Conservation (phyloP, 1,284 basidiomycete genomes). For the Clitocybe nebularis region DNA sequence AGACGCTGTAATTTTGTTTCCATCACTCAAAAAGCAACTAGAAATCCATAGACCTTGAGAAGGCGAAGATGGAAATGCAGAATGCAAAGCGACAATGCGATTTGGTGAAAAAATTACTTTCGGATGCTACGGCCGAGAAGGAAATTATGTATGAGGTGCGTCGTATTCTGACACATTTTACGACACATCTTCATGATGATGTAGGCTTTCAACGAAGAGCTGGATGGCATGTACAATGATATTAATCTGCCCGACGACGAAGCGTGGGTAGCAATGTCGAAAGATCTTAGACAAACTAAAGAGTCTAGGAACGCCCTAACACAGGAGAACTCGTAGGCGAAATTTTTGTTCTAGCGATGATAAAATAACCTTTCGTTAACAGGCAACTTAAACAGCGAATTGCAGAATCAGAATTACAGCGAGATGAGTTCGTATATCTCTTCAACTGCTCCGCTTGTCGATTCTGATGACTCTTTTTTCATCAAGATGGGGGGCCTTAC, state of each 20-base stretch:
- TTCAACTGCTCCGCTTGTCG: conserved; percentile 9
- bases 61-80: conserved; percentile 59
- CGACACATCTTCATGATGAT: conserved; percentile 8
- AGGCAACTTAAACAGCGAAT: conserved; percentile 71
- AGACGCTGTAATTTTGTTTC: not conserved
- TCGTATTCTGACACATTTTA: conserved; percentile 4
- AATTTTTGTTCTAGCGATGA: conserved; percentile 1
- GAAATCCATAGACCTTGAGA: conserved; percentile 58
- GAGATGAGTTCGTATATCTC: conserved; percentile 64
- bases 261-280: conserved; percentile 71
- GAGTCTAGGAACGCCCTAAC: conserved; percentile 66
- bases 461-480: conserved; percentile 7
- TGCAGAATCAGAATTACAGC: conserved; percentile 68
- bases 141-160: conserved; percentile 87
- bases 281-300: conserved; percentile 71
- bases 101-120: conserved; percentile 69
- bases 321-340: conserved; percentile 65
- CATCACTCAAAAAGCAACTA: conserved; percentile 21
- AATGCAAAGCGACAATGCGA: conserved; percentile 71
- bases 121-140: conserved; percentile 78
- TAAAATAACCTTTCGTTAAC: conserved; percentile 10
- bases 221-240: conserved; percentile 85
- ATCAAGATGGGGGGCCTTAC: conserved; percentile 59
- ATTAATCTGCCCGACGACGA: conserved; percentile 73
- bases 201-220: conserved; percentile 88